phyloP scores from a whole-genome alignment of 2,329 filamentous ascomycete species.

The Rachicladosporium sp. region DNA sequence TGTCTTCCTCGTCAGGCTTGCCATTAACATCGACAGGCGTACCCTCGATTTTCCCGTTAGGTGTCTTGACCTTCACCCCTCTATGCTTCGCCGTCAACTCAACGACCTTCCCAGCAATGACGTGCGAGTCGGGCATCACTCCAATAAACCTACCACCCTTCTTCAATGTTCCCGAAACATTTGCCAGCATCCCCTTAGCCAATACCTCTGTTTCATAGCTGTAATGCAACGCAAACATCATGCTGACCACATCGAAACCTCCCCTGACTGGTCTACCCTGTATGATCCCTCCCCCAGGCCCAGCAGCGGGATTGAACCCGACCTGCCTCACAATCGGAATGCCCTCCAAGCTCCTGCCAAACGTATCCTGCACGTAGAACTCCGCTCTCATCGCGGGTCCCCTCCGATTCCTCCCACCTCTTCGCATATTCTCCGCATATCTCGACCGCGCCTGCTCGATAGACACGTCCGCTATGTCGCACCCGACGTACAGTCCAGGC shows the following conservation, averaged over 20 bases:
- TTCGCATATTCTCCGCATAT: slow-evolving; percentile 60
- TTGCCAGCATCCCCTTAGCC: slow-evolving; percentile 81
- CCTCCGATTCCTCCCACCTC: slow-evolving; percentile 33
- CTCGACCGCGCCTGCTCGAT: slow-evolving; percentile 83
- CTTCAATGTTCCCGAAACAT: slow-evolving; percentile 79
- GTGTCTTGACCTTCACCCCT: slow-evolving; percentile 28
- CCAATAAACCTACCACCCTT: slow-evolving; percentile 93
- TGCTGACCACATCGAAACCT: slow-evolving; percentile 83
- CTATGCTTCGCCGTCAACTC: slow-evolving; percentile 51
- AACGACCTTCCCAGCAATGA: slow-evolving; percentile 68
- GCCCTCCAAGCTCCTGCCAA: slow-evolving; percentile 69
- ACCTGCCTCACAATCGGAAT: slow-evolving; percentile 73
- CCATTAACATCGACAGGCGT: slow-evolving; percentile 9
- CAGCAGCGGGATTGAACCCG: slow-evolving; percentile 66
- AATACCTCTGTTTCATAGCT: slow-evolving; percentile 89
- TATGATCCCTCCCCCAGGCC: slow-evolving; percentile 42
- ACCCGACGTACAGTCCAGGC: slow-evolving; percentile 84
- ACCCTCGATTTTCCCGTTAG: slow-evolving; percentile 9
- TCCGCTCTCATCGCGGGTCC: slow-evolving; percentile 54
- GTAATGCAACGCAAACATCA: slow-evolving; percentile 99
- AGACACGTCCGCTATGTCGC: slow-evolving; percentile 85
- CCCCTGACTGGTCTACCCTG: slow-evolving; percentile 62
- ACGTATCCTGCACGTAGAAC: slow-evolving; percentile 88
- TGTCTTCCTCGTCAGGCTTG: slow-evolving; percentile 22
- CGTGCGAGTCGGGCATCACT: slow-evolving; percentile 92